Base-by-base conservation (phyloP, 495 filamentous ascomycete species). In the Hyaloscypha finlandica region DNA sequence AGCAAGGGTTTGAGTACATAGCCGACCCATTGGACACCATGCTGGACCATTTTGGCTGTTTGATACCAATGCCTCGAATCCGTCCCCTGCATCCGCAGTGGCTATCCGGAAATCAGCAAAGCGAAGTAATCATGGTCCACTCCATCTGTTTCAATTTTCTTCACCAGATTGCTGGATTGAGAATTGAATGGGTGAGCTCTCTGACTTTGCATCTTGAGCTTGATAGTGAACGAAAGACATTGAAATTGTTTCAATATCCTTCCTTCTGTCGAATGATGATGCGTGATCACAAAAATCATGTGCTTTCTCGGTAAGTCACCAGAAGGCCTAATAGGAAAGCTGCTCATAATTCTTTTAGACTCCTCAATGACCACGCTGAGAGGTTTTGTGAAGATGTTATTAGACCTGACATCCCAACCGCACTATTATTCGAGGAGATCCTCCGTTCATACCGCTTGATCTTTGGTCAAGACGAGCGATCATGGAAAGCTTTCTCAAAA, bases 161-260 rank as follows among this genome's bases (percentile, higher is more conserved):
- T 14, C 55, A 60, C 11, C 22, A 31, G 11, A 22, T 59, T 51
- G 56, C 56, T 29, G 56, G 31, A 20, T 9, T 66, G 6, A 60
- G 35, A 19, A 59, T 66, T n/a, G 56, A 66, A 54, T 66, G 56
- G 64, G 64, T 61, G 2, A 61, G 20, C 22, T 60, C 39, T 2
- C 42, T 66, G 2, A 11, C 39, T 6, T 25, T 60, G 0, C 56
- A 66, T 54, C 57, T 66, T 3, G 56, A 66, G 33, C 31, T 66
- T 8, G 64, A 66, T 25, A 59, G 64, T n/a, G 31, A 39, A 8
- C 60, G 35, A 19, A 66, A 66, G 33, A 61, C 58, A 9, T 54
- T 66, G 31, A 66, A 66, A 29, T 11, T 66, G 5, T 66, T 66
- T 37, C 56, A 61, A 25, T 61, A 52, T 19, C 64, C 56, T 9